phyloP scores from a whole-genome alignment of 441 rosid genomes.

The Bruguiera hainesii region DNA sequence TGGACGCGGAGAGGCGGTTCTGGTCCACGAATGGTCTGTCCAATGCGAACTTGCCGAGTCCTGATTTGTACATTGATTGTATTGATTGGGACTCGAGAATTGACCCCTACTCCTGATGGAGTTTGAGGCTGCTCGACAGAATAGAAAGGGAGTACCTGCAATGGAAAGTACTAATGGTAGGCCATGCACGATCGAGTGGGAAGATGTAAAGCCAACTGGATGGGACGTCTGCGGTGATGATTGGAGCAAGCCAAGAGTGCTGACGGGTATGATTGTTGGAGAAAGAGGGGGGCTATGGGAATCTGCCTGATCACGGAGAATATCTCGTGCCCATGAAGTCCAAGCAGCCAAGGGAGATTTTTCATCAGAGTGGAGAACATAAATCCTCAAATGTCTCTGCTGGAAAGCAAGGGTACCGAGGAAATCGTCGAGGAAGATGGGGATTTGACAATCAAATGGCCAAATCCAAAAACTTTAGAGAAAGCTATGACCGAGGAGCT shows the following conservation, averaged over 20 bases:
- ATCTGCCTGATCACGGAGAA: too few species aligned
- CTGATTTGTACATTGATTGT: slow-evolving; percentile 10
- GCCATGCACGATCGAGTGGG: background rate
- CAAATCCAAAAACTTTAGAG: too few species aligned
- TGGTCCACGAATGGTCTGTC: background rate
- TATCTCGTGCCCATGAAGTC: too few species aligned
- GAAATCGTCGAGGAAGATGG: background rate
- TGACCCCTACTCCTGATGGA: background rate
- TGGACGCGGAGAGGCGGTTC: slow-evolving; percentile 9
- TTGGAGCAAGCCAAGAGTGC: background rate
- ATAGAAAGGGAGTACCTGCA: too few species aligned
- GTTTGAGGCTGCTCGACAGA: background rate
- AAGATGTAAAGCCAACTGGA: slow-evolving; percentile 14
- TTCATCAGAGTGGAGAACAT: background rate
- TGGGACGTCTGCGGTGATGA: slow-evolving; percentile 11
- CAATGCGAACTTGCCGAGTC: slow-evolving; percentile 3
- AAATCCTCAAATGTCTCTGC: too few species aligned
- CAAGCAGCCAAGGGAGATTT: background rate
- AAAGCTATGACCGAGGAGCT: too few species aligned
- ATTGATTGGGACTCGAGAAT: slow-evolving; percentile 11
- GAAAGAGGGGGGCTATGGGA: background rate
- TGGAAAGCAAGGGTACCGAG: background rate
- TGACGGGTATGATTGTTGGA: slow-evolving; percentile 18
- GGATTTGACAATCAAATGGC: too few species aligned
- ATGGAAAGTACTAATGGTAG: too few species aligned